Base-by-base conservation (phyloP, 1,284 basidiomycete genomes). In the Afroboletus lepidellus region DNA sequence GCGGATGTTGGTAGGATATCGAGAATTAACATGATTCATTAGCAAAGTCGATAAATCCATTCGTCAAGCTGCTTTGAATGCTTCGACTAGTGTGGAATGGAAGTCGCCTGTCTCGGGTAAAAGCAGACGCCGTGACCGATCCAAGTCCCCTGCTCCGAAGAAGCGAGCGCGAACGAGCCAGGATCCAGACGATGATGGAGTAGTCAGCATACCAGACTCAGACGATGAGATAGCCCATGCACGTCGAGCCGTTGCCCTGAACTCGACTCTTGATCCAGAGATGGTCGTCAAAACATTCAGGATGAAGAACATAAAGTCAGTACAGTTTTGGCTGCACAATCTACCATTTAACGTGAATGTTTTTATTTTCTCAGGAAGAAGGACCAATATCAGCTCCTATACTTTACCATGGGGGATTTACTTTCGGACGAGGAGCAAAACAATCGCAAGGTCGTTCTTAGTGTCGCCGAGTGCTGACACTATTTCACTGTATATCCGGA, bases 381-480 rank as follows among this genome's bases (percentile, higher is more conserved):
- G 54, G 68, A 78, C 54, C 73, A 79, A 32, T 87, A 85, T 60
- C 87, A 90, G 61, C 80, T 90, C 21, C 70, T 90, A 27, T 86
- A 83, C 62, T 89, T 89, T 59, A 83, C 87, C 0, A 74, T 90
- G 72, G 75, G 72, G 0, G 70, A 75, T 2, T 81, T 84, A 6
- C 67, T 87, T 37, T 77, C 75, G 2, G 75, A 80, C 13, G 53
- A 64, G 18, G 78, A 89, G 62, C 79, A 75, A 50, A 60, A 54
- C 48, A 55, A 63, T 42, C 72, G 79, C 50, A 84, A 77, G 60
- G 70, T 77, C 6, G 77, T 90, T 27, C 77, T 67, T 3, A 86
- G 85, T 56, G 62, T 69, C 38, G 62, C 56, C 16, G 59, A 67
- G 8, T 64, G 57, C 38, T 66, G 37, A 60, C 50, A 37, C n/a